Evolutionary conservation across 371 early-diverging fungal species (phyloP).

Genomic region (Mortierella sp.): DNA sequence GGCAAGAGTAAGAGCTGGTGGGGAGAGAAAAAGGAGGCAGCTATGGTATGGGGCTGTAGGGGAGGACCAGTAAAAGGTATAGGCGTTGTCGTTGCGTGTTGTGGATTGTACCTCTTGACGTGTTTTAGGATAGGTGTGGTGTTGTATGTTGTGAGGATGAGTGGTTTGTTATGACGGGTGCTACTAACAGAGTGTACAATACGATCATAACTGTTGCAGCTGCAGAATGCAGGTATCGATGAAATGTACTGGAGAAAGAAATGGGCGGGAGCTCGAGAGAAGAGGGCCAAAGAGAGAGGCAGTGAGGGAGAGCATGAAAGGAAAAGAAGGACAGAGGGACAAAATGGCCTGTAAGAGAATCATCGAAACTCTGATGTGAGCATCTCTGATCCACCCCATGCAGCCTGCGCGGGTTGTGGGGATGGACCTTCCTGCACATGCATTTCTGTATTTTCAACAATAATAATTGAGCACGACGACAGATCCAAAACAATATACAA

Average conservation of each 20-base stretch:
- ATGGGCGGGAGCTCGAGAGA: slow-evolving; percentile 6
- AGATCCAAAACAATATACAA: no score
- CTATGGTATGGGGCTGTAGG: neutral
- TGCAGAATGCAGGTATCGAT: slow-evolving; percentile 1
- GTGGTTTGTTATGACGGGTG: neutral
- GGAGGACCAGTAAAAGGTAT: neutral
- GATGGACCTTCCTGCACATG: no score
- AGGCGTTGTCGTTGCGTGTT: no score
- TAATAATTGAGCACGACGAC: no score
- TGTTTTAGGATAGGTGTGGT: neutral
- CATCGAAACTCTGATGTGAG: neutral
- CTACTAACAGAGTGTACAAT: neutral
- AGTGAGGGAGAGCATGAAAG: neutral
- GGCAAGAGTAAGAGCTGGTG: neutral
- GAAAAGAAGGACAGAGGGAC: neutral
- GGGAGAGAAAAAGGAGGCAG: neutral
- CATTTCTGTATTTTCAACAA: no score
- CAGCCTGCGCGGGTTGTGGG: neutral
- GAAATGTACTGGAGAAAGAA: neutral
- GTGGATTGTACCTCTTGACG: no score
- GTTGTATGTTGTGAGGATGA: neutral
- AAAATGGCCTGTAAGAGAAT: neutral
- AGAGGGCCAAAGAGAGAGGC: neutral
- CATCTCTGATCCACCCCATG: neutral
- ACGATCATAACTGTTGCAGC: slow-evolving; percentile 1